phyloP scores from a whole-genome alignment of 176 grass and related monocot genomes.

The Ensete ventricosum region DNA sequence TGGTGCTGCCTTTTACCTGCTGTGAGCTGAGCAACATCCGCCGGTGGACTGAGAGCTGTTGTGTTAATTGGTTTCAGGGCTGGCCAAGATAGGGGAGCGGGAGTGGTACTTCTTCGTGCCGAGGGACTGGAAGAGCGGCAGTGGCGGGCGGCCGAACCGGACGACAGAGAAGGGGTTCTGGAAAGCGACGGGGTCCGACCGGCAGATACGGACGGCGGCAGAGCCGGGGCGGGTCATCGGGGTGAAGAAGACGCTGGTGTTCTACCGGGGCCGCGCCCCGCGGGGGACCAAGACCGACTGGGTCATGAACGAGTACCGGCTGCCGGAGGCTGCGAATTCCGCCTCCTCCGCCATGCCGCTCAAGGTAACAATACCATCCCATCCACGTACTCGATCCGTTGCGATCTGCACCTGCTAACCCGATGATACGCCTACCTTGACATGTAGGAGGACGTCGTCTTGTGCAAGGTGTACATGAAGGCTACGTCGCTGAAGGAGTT shows the following conservation, averaged over 20 bases:
- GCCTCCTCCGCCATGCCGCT: background rate
- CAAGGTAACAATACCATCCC: background rate
- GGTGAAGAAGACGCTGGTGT: conserved; percentile 15
- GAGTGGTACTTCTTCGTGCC: conserved; percentile 20
- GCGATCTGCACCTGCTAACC: no score
- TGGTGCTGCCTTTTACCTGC: background rate
- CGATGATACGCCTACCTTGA: no score
- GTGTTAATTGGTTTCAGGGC: background rate
- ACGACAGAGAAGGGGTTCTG: conserved; percentile 3
- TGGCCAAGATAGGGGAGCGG: conserved; percentile 10
- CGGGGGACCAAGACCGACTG: conserved; percentile 11
- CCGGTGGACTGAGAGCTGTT: background rate
- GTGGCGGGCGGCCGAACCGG: background rate
- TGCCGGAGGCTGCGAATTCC: background rate
- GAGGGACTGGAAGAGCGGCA: background rate
- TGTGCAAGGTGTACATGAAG: conserved; percentile 16
- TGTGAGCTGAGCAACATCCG: background rate
- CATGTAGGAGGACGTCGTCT: background rate
- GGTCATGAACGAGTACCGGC: conserved; percentile 16
- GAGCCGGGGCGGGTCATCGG: background rate
- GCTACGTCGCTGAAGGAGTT: conserved; percentile 12
- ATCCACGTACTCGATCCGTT: no score
- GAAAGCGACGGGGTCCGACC: conserved; percentile 12
- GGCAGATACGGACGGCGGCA: background rate
- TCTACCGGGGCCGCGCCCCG: conserved; percentile 4